Evolutionary conservation across 495 filamentous ascomycete species (phyloP).

Genomic region (Thozetella sp.): DNA sequence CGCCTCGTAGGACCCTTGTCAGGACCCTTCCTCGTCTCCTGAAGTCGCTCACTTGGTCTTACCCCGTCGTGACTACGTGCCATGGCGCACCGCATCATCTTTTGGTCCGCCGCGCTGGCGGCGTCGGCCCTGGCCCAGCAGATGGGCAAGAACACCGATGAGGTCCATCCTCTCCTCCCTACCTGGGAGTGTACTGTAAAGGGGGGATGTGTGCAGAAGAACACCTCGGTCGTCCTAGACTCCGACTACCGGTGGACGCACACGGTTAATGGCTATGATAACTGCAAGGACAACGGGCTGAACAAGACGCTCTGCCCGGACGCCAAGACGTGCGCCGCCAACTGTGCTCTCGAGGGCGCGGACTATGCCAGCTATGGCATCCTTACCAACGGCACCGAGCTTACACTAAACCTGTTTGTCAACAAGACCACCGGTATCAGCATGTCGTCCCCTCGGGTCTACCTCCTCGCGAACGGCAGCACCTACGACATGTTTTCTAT

Average conservation of each 20-base stretch:
- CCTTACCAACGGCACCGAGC: constrained; percentile 46
- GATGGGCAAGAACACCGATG: constrained; percentile 11
- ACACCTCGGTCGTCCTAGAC: constrained; percentile 59
- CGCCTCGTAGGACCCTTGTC: background rate
- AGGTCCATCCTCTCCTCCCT: constrained; percentile 52
- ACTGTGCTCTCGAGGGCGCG: constrained; percentile 64
- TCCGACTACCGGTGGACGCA: constrained; percentile 69
- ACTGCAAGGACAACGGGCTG: constrained; percentile 61
- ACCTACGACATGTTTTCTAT: constrained; percentile 64
- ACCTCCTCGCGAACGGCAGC: constrained; percentile 54
- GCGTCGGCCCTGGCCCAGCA: constrained; percentile 13
- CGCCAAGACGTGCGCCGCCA: constrained; percentile 52
- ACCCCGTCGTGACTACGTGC: background rate
- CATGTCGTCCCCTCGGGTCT: constrained; percentile 54
- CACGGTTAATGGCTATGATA: constrained; percentile 45
- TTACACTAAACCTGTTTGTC: constrained; percentile 16
- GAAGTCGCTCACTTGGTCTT: background rate
- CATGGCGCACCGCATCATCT: background rate
- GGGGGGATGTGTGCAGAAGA: constrained; percentile 51
- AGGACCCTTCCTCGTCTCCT: background rate
- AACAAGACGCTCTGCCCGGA: constrained; percentile 55
- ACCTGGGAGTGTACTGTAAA: constrained; percentile 52
- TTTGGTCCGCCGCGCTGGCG: constrained; percentile 6
- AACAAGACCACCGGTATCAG: constrained; percentile 8
- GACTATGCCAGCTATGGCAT: constrained; percentile 63